Base-by-base conservation (phyloP, 2,329 filamentous ascomycete species). In the Blumeria graminis region DNA sequence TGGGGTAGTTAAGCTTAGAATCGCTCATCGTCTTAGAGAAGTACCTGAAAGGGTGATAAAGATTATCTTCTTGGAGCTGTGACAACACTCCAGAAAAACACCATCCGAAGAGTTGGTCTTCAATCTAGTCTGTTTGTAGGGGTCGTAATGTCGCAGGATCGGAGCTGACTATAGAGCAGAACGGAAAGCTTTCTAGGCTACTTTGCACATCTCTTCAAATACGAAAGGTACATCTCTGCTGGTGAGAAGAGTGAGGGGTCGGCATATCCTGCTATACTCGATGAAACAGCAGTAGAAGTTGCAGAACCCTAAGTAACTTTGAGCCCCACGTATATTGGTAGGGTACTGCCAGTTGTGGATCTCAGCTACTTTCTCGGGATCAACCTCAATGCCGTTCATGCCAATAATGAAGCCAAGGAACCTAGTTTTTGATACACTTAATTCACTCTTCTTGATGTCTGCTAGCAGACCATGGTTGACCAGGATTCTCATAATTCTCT, bases 391-490 rank as follows among this genome's bases (percentile, higher is more conserved):
- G 1, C 35, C 36, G 1, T 55, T 33, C 11, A 34, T 28, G 13
- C 36, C 39, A 45, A 55, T 32, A 18, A 55, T 55, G 48, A 50
- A 57, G 14, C 41, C 34, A 13, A 57, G 18, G 33, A 39, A 56
- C 14, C 52, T 52, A 35, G 55, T 56, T 16, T 53, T 28, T 1
- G 1, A 39, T 35, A 56, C 16, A 39, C 39, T 18, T 18, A 56
- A 43, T 41, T 41, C 38, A 16, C 38, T 13, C 3, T 41, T 16
- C n/a, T 41, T 16, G 11, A 41, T 11, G 6, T 41, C 38, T 41
- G 38, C 48, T 16, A 56, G 16, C 10, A 57, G 34, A 5, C 41
- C 22, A 3, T 11, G 11, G 38, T 41, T 16, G n/a, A 11, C 11
- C 38, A 41, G n/a, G 3, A 11, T 11, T 41, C 11, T 32, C 39